These are phyloP conservation scores for Piromyces finnis DNA, from an alignment of 192 early-diverging fungal genomes.

Conservation along the genomic window DNA sequence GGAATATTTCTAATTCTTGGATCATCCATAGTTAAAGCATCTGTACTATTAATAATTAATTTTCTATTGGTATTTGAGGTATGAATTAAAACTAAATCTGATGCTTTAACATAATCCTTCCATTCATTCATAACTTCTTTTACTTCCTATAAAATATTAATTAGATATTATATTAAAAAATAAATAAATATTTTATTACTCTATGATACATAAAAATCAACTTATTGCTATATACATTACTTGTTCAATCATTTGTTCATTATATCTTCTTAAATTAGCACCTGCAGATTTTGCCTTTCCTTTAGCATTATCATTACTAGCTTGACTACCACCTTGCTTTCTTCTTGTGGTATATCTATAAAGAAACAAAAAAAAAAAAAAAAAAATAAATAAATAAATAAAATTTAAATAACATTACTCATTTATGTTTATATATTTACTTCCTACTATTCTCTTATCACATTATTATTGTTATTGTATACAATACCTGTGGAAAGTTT, in stretches of 20 bases:
- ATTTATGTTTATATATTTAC: too few species aligned
- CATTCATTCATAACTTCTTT: conserved; percentile 50
- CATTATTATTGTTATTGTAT: too few species aligned
- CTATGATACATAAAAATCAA: too few species aligned
- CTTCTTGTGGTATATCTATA: conserved; percentile 76
- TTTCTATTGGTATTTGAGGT: conserved; percentile 36
- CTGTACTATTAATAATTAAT: conserved; percentile 9
- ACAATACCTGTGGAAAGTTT: conserved; percentile 54
- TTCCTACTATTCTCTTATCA: too few species aligned
- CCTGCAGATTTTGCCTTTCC: conserved; percentile 76
- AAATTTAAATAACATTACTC: too few species aligned
- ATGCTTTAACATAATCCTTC: conserved; percentile 35
- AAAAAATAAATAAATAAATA: too few species aligned
- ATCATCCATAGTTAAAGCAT: conserved; percentile 15
- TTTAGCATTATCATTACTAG: conserved; percentile 56
- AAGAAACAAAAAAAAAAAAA: too few species aligned
- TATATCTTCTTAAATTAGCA: conserved; percentile 71
- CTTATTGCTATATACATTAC: too few species aligned
- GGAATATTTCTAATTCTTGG: conserved; percentile 45
- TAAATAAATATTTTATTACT: too few species aligned
- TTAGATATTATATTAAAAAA: neutral
- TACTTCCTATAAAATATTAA: conserved; percentile 38
- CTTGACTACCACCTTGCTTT: conserved; percentile 91
- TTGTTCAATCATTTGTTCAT: conserved; percentile 50
- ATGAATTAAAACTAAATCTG: conserved; percentile 60